Evolutionary conservation across 2,329 filamentous ascomycete genomes (phyloP), one percentile per base, ranked within the genome.

Genomic region (Hypoxylon sp.): DNA sequence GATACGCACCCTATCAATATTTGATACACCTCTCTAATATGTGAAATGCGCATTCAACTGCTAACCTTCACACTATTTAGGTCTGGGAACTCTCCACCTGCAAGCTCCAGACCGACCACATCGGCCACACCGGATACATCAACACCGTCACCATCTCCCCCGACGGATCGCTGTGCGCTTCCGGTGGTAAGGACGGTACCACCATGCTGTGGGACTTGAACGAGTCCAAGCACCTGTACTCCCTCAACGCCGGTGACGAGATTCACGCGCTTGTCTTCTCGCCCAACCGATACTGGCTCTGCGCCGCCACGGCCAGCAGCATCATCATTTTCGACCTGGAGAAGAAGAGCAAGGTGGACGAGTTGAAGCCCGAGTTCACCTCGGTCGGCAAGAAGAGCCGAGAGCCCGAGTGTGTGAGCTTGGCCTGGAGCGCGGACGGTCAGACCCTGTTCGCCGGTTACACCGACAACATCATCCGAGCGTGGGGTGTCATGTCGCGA

Each of bases 281-380:
- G 64, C 94, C 94, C 75, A 99, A 99, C 91, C 89, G 94, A 78
- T 99, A 99, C 91, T 99, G 94, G 94, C 88, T 99, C 69, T 99
- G 94, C 86, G 94, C 94, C 74, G 94, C 94, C 75, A 99, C 94
- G 63, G 85, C 91, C 74, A 90, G 86, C 81, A 91, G 87, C 86
- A 97, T 99, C 86, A 97, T 97, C 86, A 97, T 99, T 86, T 99
- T 99, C 82, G 94, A 99, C 75, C 87, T 99, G 68, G 94, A 99
- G 91, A 99, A 99, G 92, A 99, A 99, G 92, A 95, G 88, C 89
- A 97, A 97, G 89, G 93, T 97, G 74, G 93, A 97, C 72, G 94
- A 97, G 87, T 88, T 99, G 78, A 97, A 96, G 89, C 93, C 93
- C 67, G 94, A 99, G 78, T 96, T 94, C 83, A 83, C 91, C 73